Conservation (phyloP, 176 grass and related monocot genomes). For the Phragmites australis region DNA sequence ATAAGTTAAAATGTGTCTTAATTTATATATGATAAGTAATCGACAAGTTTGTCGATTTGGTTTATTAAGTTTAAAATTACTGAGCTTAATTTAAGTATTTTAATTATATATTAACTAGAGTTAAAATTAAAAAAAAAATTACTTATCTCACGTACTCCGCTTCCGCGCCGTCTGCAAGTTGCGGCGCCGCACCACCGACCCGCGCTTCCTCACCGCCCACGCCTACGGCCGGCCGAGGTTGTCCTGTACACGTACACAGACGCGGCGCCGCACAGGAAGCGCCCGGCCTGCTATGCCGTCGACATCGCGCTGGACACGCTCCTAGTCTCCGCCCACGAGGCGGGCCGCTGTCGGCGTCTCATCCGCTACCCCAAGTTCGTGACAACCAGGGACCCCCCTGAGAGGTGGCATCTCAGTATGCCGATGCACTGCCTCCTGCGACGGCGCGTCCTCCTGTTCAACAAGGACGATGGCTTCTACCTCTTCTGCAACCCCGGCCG, state of each 20-base stretch:
- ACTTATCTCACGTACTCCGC: background rate
- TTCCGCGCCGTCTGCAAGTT: background rate
- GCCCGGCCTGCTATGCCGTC: too few species aligned
- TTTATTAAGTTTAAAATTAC: too few species aligned
- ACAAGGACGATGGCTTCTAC: background rate
- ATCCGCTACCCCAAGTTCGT: background rate
- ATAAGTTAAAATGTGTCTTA: too few species aligned
- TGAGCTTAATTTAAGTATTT: too few species aligned
- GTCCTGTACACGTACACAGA: background rate
- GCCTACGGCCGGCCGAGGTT: background rate
- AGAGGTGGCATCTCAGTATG: background rate
- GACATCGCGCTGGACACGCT: background rate
- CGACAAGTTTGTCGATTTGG: too few species aligned
- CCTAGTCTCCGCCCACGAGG: background rate
- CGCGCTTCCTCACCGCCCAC: background rate
- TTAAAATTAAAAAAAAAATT: too few species aligned
- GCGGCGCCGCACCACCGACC: background rate
- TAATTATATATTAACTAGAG: too few species aligned
- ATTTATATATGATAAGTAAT: too few species aligned
- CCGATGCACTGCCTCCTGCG: background rate
- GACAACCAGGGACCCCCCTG: background rate
- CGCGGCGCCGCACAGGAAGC: too few species aligned
- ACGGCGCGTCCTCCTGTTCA: background rate
- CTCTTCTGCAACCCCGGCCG: conserved; percentile 2
- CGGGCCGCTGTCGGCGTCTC: background rate